Conservation (phyloP, 139 green algal species). For the Chlorella sp. region DNA sequence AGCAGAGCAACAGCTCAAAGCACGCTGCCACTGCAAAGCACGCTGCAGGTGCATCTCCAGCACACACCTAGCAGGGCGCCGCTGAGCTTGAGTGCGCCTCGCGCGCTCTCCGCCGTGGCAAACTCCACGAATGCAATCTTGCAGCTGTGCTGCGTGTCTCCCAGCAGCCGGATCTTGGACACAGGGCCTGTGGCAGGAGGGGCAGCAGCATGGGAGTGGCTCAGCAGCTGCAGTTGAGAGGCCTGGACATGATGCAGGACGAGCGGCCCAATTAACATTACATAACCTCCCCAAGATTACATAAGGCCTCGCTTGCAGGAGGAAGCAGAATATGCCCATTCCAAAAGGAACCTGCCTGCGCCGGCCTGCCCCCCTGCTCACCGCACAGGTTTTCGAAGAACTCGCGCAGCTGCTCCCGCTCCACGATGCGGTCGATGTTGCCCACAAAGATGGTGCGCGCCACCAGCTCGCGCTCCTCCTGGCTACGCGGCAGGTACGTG, state of each 20-base stretch:
- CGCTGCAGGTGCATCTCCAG: too few relatives aligned
- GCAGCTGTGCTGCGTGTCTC: conserved; percentile 88
- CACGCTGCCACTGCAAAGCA: conserved; percentile 19
- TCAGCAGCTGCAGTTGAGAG: not conserved
- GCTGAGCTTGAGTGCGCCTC: conserved; percentile 90
- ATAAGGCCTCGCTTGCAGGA: too few relatives aligned
- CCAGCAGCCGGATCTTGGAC: conserved; percentile 85
- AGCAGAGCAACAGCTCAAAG: conserved; percentile 26
- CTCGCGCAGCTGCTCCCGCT: conserved; percentile 69
- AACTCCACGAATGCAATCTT: conserved; percentile 99
- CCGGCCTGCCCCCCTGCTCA: conserved; percentile 50
- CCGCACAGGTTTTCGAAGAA: conserved; percentile 96
- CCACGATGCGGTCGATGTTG: conserved; percentile 93
- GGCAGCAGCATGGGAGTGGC: not conserved
- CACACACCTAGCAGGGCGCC: conserved; percentile 81
- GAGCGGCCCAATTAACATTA: too few relatives aligned
- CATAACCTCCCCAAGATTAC: too few relatives aligned
- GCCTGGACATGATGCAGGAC: not conserved
- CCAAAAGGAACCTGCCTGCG: too few relatives aligned
- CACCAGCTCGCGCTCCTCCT: conserved; percentile 74
- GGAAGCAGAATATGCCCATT: too few relatives aligned
- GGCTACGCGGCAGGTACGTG: conserved; percentile 59
- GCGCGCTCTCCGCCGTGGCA: conserved; percentile 76
- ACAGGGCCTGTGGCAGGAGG: conserved; percentile 70
- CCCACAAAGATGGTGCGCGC: conserved; percentile 93